Base-by-base conservation (phyloP, 768 basidiomycete species). In the Cubamyces sp. region DNA sequence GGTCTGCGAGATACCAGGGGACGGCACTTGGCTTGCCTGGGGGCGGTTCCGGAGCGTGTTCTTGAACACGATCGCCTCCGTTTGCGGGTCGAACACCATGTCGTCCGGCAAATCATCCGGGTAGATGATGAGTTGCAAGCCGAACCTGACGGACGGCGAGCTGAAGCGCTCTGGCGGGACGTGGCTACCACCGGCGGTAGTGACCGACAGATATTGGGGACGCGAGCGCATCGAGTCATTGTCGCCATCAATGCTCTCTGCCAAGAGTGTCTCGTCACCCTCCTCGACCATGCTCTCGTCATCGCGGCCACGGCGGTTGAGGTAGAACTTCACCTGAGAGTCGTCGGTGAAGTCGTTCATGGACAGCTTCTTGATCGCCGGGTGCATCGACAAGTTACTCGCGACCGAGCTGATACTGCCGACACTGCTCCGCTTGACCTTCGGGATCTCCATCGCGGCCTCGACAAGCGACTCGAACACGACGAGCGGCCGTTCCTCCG, bases 321-420 rank as follows among this genome's bases (percentile, higher is more conserved):
- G 75, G 75, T 97, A 99, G 75, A 98, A 91, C 75, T 98, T 98
- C 76, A 98, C 96, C 0, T 90, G 88, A 3, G 95, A 94, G 71
- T 98, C 97, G 67, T 99, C 97, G 45, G 92, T 92, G 71, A 96
- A 98, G 72, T 98, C 97, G 69, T 96, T 97, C 94, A 97, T 96
- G 47, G 91, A 87, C 42, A 98, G 78, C 72, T 91, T 92, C 71
- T 86, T 88, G 75, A 98, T 99, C 16, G 97, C 96, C 18, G 96
- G 96, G 71, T 98, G 93, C 85, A 92, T 89, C 3, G 91, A 92
- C 26, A 98, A 80, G 71, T 96, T 95, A 71, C 92, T 95, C 37
- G 90, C 83, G 23, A 99, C 80, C n/a, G 94, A 96, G 69, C 87
- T 94, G 68, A 99, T 96, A 72, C 93, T 96, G 41, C 94, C 92